phyloP scores from a whole-genome alignment of 2,329 filamentous ascomycete species.

The Pezizomycotina sp. region DNA sequence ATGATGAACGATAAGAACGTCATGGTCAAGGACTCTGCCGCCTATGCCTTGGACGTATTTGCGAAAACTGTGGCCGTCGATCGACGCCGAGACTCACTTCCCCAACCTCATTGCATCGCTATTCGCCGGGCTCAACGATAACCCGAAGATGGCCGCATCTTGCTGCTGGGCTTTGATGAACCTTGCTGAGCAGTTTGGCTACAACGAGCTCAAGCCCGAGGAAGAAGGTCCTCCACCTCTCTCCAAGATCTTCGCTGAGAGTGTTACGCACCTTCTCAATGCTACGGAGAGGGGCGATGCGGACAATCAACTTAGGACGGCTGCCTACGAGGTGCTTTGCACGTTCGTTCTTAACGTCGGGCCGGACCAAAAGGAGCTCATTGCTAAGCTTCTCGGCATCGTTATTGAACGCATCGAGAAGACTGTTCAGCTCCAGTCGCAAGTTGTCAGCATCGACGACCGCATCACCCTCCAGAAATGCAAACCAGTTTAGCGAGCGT shows the following conservation, averaged over 20 bases:
- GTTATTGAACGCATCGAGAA: slow-evolving; percentile 82
- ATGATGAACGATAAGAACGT: slow-evolving; percentile 84
- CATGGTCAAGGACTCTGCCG: slow-evolving; percentile 88
- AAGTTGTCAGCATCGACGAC: slow-evolving; percentile 94
- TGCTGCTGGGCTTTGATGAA: slow-evolving; percentile 99
- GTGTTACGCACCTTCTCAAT: slow-evolving; percentile 65
- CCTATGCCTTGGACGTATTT: slow-evolving; percentile 92
- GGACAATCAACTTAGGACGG: slow-evolving; percentile 80
- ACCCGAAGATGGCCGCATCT: slow-evolving; percentile 90
- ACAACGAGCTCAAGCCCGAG: slow-evolving; percentile 44
- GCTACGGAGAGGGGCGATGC: slow-evolving; percentile 70
- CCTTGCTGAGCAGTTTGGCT: slow-evolving; percentile 84
- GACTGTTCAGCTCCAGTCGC: slow-evolving; percentile 72
- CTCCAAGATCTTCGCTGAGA: slow-evolving; percentile 83
- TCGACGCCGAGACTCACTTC: slow-evolving; percentile 70
- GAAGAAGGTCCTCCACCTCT: slow-evolving; percentile 60
- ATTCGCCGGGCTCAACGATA: slow-evolving; percentile 77
- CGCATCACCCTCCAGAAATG: slow-evolving; percentile 90
- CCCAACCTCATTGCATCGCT: slow-evolving; percentile 72
- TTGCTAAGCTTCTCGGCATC: slow-evolving; percentile 70
- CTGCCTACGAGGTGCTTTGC: slow-evolving; percentile 92
- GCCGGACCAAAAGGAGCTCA: slow-evolving; percentile 62
- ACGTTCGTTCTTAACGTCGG: slow-evolving; percentile 85
- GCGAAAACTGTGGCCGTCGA: slow-evolving; percentile 83
- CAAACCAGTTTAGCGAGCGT: slow-evolving; percentile 90